Base-by-base conservation (phyloP, 805 yeast genomes). In the Metschnikowia proteae region DNA sequence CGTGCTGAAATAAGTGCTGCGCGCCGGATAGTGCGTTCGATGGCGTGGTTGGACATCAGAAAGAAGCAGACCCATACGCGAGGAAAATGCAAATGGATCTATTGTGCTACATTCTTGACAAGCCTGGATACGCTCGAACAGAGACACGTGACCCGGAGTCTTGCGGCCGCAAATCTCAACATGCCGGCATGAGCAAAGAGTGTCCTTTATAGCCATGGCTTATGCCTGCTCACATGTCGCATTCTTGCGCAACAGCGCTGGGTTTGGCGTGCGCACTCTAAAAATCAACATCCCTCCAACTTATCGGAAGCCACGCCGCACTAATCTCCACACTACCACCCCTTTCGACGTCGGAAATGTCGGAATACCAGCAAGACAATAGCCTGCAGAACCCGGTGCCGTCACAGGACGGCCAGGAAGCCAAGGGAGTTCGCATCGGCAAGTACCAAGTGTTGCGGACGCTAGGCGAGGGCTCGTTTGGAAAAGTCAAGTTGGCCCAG, bases 391-490 rank as follows among this genome's bases (percentile, higher is more conserved):
- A 36, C 26, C 29, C 17, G 30, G 43, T 3, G 36, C 5, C 36
- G 11, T 25, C 38, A 31, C 38, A 29, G 11, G 46, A 36, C 5
- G 55, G 55, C 9, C 46, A 53, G 38, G 70, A 65, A 39, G 60
- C 66, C 9, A 58, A 74, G 6, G 71, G 71, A 43, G 65, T 65
- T 49, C 61, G 91, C 49, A 88, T 94, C 44, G 99, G 98, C 17
- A 86, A 92, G 57, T 91, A 92, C 70, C 97, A 91, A 65, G 85
- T 91, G 46, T 87, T 91, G 58, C 88, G 90, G 65, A 90, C 96
- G 3, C 73, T 91, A 23, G 98, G 98, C 33, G 97, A 91, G 64
- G 98, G 98, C 25, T 90, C 97, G 0, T 91, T 91, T 64, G 98
- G 98, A 60, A 92, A 92, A 64, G 98, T 91, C 55, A 91, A 91